Base-by-base conservation (phyloP, 2,329 filamentous ascomycete genomes). In the Gliomastix tumulicola region DNA sequence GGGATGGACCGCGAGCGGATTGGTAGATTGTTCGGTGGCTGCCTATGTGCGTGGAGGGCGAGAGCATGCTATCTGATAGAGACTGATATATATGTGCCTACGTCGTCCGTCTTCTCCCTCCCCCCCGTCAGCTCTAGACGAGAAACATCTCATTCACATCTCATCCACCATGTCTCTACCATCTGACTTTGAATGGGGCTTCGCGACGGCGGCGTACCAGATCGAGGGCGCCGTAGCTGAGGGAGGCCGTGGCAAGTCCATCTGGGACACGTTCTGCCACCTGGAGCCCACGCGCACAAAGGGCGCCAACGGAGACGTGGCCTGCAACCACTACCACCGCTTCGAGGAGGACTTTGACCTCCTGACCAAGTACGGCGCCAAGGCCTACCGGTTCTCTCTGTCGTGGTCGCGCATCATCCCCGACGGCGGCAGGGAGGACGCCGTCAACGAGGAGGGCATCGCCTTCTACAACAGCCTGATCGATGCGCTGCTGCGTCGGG, bases 391-490 rank as follows among this genome's bases (percentile, higher is more conserved):
- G 16, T 82, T 83, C 51, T 82, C 77, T 5, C 59, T 83, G 23
- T 76, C 76, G 8, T 83, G 79, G 79, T 74, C 77, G 6, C 74
- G 79, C 30, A 69, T 83, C 37, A 79, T 83, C 37, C 79, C 79
- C 2, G 63, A 79, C 0, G 78, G 79, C 10, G 77, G 78, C 10
- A 66, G 78, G 27, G 62, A 78, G 32, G 78, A 82, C 45, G 70
- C 76, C 2, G 47, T 82, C 47, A 83, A 82, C 50, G 65, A 79
- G 46, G 66, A 71, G 33, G 79, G 78, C 2, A 49, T 83, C 10
- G 60, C 68, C 20, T 74, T 76, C 50, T 83, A 83, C 53, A 60
- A 71, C 46, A 65, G 69, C 27, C 64, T 83, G 22, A 71, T 81
- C 18, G 73, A 82, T 42, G 70, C 74, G 35, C 63, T 82, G 12